Percentiles rank a stretch among this genome's conserved stretches.
Conservation (phyloP, 768 basidiomycete species). For the Hypholoma fasciculare region DNA sequence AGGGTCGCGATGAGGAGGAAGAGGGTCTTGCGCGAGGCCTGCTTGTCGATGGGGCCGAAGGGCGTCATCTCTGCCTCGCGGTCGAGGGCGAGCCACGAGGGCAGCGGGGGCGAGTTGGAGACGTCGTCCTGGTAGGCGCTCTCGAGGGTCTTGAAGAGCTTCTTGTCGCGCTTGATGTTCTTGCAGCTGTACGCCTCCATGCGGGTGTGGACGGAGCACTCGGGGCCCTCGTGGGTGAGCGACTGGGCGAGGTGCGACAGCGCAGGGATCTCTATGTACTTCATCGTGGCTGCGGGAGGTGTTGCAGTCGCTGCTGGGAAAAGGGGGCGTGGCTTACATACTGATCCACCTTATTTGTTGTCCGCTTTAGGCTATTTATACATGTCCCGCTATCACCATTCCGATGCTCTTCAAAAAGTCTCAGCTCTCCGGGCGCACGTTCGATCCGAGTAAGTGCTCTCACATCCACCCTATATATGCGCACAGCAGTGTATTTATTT, state of each 20-base stretch:
- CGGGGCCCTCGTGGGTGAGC: constrained; percentile 83
- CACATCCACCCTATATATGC: background rate
- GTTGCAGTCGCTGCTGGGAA: too few relatives aligned
- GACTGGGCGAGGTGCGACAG: constrained; percentile 75
- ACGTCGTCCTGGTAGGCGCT: constrained; percentile 80
- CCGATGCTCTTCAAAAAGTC: background rate
- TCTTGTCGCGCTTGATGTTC: constrained; percentile 95
- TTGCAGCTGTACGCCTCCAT: constrained; percentile 99
- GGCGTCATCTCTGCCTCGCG: constrained; percentile 77
- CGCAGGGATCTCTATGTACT: constrained; percentile 85
- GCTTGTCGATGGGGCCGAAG: constrained; percentile 90
- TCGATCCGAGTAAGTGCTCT: background rate
- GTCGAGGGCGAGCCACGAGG: constrained; percentile 74
- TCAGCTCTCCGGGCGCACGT: background rate
- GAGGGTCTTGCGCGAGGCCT: constrained; percentile 84
- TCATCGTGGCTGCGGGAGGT: constrained; percentile 58
- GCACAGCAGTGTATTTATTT: too few relatives aligned
- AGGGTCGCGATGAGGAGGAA: constrained; percentile 96
- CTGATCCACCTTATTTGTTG: constrained; percentile 4
- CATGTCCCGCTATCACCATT: background rate
- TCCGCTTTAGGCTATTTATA: background rate
- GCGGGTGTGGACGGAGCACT: constrained; percentile 87
- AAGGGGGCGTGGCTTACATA: constrained; percentile 14
- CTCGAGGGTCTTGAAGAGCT: constrained; percentile 92
- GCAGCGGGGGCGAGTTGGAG: constrained; percentile 82